Evolutionary conservation across 1,284 basidiomycete species (phyloP), one percentile per base, ranked within the genome.

Genomic region (Ceratobasidium sp.): DNA sequence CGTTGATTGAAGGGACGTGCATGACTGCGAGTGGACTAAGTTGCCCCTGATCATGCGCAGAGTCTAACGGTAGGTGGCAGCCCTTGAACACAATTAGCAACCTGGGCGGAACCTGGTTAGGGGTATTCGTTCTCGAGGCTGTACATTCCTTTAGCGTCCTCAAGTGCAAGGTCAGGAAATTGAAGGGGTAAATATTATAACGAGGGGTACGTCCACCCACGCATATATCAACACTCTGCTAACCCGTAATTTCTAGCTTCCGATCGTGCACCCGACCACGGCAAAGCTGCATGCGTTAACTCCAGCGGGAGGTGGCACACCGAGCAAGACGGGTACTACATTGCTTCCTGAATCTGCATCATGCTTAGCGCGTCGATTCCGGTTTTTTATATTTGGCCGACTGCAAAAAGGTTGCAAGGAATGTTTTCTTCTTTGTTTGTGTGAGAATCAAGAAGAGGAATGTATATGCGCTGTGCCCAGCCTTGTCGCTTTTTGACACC

Each of bases 81-180:
- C 87, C 99, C 44, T 86, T 99, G 76, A 98, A 99, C 83, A 99
- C 98, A 6, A 95, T 99, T 80, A 93, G 93, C 29, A 99, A 99
- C 83, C 89, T 99, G 77, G 98, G 98, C 70, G 98, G 98, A 8
- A 99, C 98, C 0, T 99, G 97, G 97, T 98, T 98, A 1, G 92
- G 94, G 79, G 97, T 90, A 86, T 97, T 97, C 83, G 91, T 98
- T 22, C 86, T 98, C 49, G 95, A 97, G 90, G 93, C 93, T 8
- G 95, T 98, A 77, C 97, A 98, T 84, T 83, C 90, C 62, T 94
- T 98, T 81, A 95, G 90, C 70, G 88, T 91, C 62, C 95, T 96
- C 5, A 92, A 89, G 6, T 98, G 96, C 82, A 86, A 90, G 78
- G 89, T 95, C 75, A 86, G 89, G 40, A 88, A 90, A 57, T 29